Evolutionary conservation across 768 basidiomycete genomes (phyloP).

Genomic region (Pleurotus tuoliensis): DNA sequence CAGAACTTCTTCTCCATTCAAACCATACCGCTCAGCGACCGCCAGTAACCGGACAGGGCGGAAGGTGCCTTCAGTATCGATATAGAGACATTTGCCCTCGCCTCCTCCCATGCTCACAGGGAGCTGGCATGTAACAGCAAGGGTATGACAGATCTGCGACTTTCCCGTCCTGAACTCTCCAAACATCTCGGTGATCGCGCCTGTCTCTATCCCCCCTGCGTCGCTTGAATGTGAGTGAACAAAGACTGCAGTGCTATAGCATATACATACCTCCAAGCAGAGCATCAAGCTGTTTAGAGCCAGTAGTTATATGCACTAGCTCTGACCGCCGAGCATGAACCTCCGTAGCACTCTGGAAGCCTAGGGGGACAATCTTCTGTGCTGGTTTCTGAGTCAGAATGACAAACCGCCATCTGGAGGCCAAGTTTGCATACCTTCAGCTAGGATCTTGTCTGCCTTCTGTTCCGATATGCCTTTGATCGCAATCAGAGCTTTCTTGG

Average conservation of each 20-base stretch:
- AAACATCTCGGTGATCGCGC: conserved; percentile 96
- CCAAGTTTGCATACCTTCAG: conserved; percentile 61
- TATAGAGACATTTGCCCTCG: conserved; percentile 98
- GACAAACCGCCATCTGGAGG: too few species aligned
- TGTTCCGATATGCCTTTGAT: conserved; percentile 97
- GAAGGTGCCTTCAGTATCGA: conserved; percentile 99
- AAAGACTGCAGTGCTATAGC: conserved; percentile 1
- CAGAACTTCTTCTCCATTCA: conserved; percentile 95
- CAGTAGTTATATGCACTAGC: conserved; percentile 94
- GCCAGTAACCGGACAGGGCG: conserved; percentile 93
- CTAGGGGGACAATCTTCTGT: conserved; percentile 93
- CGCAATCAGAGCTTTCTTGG: conserved; percentile 84
- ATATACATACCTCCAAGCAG: conserved; percentile 74
- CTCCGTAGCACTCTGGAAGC: conserved; percentile 97
- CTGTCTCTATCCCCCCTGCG: conserved; percentile 95
- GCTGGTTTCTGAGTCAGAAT: conserved; percentile 40
- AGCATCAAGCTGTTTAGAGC: conserved; percentile 93
- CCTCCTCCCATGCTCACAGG: conserved; percentile 98
- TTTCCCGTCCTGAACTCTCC: conserved; percentile 99
- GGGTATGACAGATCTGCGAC: conserved; percentile 95
- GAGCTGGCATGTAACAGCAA: conserved; percentile 96
- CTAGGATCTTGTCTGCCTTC: conserved; percentile 95
- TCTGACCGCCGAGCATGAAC: conserved; percentile 94
- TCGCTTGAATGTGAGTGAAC: conserved; percentile 6
- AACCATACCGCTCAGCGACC: conserved; percentile 92